Evolutionary conservation across 768 basidiomycete genomes (phyloP).

Genomic region (Hygrocybe punicea): DNA sequence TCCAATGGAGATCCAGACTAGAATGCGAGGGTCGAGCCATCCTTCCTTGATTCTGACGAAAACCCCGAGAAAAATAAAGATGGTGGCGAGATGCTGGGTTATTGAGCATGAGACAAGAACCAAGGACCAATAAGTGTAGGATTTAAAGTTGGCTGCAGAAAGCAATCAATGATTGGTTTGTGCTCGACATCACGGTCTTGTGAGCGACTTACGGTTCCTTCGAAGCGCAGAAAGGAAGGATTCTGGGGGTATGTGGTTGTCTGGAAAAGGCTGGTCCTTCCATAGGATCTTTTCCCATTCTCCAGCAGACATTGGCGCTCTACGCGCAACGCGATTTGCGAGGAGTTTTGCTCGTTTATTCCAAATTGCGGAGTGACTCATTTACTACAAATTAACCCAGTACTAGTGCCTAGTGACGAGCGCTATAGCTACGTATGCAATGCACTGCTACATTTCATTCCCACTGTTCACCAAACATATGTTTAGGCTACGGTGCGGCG

Average conservation of each 20-base stretch:
- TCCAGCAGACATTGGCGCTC: constrained; percentile 13
- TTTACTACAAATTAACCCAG: too few species aligned
- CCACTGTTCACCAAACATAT: constrained; percentile 31
- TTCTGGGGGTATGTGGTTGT: constrained; percentile 76
- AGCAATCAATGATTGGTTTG: neutral
- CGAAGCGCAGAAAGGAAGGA: constrained; percentile 76
- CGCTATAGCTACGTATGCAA: too few species aligned
- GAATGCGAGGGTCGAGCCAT: constrained; percentile 61
- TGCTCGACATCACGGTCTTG: constrained; percentile 1
- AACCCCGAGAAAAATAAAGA: constrained; percentile 76
- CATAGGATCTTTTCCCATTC: constrained; percentile 77
- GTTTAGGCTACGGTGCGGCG: neutral
- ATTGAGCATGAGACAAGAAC: constrained; percentile 70
- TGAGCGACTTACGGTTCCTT: constrained; percentile 62
- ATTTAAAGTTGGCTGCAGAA: constrained; percentile 68
- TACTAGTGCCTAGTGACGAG: too few species aligned
- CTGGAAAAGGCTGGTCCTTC: constrained; percentile 70
- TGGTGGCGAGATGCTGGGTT: constrained; percentile 78
- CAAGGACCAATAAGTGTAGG: constrained; percentile 72
- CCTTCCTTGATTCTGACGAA: constrained; percentile 70
- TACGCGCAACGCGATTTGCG: neutral
- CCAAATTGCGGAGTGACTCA: too few species aligned
- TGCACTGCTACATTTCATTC: constrained; percentile 29
- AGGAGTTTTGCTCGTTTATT: neutral
- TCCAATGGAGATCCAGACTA: constrained; percentile 61